A percentile compares a stretch with the other conserved stretches of the same genome.
phyloP scores from a whole-genome alignment of 2,329 filamentous ascomycete species.

The Sordariomycetes sp. region DNA sequence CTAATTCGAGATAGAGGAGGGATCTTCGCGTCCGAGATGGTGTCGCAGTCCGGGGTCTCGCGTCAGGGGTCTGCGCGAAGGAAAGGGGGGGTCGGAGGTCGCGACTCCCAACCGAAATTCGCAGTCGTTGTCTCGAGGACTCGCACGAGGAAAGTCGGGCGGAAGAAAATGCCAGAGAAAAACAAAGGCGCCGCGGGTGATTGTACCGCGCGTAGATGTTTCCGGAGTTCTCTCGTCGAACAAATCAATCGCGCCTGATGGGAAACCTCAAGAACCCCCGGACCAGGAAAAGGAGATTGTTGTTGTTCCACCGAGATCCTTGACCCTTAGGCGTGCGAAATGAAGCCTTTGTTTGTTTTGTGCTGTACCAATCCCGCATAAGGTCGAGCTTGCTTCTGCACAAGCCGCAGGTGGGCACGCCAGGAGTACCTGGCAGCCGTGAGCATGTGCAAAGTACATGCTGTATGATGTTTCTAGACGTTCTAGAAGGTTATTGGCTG shows the following conservation, averaged over 20 bases:
- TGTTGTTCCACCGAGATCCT: not conserved
- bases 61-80: not conserved
- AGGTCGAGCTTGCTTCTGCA: not conserved
- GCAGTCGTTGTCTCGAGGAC: not conserved
- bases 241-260: not conserved
- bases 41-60: not conserved
- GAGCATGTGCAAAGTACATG: not conserved
- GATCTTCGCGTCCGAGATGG: not conserved
- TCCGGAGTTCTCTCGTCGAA: not conserved
- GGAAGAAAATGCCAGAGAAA: not conserved
- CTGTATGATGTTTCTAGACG: not conserved
- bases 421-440: not conserved
- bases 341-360: conserved; percentile 5
- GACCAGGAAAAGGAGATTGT: not conserved
- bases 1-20: not conserved
- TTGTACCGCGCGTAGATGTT: too few relatives aligned
- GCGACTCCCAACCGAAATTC: not conserved
- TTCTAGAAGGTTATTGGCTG: not conserved
- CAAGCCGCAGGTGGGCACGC: not conserved
- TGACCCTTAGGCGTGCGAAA: not conserved
- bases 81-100: not conserved
- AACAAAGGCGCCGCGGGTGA: not conserved
- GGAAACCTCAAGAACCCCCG: not conserved
- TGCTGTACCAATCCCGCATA: not conserved
- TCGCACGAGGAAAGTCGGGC: not conserved